These are phyloP conservation scores for Cystobasidiaceae sp. DNA, from an alignment of 1,284 basidiomycete species.

Conservation along the genomic window DNA sequence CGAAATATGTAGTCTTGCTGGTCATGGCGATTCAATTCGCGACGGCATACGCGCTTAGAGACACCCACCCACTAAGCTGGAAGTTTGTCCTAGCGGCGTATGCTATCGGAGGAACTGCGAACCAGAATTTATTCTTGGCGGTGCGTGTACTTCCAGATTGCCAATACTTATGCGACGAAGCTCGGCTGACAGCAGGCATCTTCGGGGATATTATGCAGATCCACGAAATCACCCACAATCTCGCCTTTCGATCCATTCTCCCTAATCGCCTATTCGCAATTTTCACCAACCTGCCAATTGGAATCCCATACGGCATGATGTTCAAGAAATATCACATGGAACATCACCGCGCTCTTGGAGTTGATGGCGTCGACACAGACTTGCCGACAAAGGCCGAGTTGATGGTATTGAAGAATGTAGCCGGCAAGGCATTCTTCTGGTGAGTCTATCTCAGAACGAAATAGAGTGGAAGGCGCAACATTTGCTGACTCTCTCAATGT, in stretches of 20 bases:
- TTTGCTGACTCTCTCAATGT: not conserved
- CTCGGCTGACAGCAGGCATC: not conserved
- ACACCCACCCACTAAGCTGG: constrained; percentile 63
- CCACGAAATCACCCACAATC: constrained; percentile 97
- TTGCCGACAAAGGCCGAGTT: constrained; percentile 82
- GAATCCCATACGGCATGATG: constrained; percentile 87
- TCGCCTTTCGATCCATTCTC: constrained; percentile 78
- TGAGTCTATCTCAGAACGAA: constrained; percentile 50
- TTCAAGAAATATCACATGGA: constrained; percentile 62
- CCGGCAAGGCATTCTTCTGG: constrained; percentile 93
- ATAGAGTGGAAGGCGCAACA: not conserved
- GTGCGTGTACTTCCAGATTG: constrained; percentile 82
- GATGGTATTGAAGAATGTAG: constrained; percentile 81
- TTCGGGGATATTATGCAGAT: not conserved
- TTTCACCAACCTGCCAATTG: constrained; percentile 86
- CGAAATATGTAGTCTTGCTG: constrained; percentile 74
- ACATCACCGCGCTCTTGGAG: constrained; percentile 61
- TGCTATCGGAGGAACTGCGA: constrained; percentile 83
- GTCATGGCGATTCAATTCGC: constrained; percentile 74
- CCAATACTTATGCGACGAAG: constrained; percentile 58
- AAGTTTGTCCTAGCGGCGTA: constrained; percentile 75
- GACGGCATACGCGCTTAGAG: constrained; percentile 61
- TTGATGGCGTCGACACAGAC: constrained; percentile 93
- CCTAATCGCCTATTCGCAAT: constrained; percentile 85
- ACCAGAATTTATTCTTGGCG: constrained; percentile 94